Evolutionary conservation across 176 grass and related monocot species (phyloP), one percentile per base, ranked within the genome.

Genomic region (Tuctoria greenei): DNA sequence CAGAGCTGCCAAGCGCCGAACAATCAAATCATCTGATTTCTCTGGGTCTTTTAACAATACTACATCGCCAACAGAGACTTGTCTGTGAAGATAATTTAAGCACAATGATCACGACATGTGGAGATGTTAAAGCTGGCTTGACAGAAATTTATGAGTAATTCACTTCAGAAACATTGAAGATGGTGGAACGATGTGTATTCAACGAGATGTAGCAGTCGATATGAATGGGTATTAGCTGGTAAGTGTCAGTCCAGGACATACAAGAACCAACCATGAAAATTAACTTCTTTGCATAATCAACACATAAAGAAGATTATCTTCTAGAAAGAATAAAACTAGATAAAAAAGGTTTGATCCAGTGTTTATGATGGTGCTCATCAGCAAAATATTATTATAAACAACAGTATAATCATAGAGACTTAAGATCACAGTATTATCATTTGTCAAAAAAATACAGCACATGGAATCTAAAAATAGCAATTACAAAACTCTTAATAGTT

Each of bases 41-140:
- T 90, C 87, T 57, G 95, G 95, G 41, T 99, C 87, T 87, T 95
- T 92, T 58, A 99, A 35, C 77, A 99, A 78, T 61, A 99, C 74
- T 1, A 95, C 85, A 50, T 99, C 95, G 52, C 91, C 95, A 35
- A 92, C 73, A 82, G 90, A 99, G 59, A 95, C 68, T 90, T 99
- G 87, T 38, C 95, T 99, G 74, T 59, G 40, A 25, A 69, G 31
- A 79, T 25, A 88, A 75, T 25, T 84, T 47, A 17, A 81, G 63
- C 64, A 78, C 23, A 79, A 76, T 50, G 41, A 65, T 9, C 42
- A 66, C 11, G 1, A 24, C 6, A 54, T 43, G 12, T 2, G 41
- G 47, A 82, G 21, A 65, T 17, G 0, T 7, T 34, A 49, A 36
- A 60, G 28, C 65, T 11, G 12, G 36, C 8, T 10, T 2, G 25